These are phyloP conservation scores for Inosperma sp. DNA, from an alignment of 768 basidiomycete genomes.

Conservation along the genomic window DNA sequence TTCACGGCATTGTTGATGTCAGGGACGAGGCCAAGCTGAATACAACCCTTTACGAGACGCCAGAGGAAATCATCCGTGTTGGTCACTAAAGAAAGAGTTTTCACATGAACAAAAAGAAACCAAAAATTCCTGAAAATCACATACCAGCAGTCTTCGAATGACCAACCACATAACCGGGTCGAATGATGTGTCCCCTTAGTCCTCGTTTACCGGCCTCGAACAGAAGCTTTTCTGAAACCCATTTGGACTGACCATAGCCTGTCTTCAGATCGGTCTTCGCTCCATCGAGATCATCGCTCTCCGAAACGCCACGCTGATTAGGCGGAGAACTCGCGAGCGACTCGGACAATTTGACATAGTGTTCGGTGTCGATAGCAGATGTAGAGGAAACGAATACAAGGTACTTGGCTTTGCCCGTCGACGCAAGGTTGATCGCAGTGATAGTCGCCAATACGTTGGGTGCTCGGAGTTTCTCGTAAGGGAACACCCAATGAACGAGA, in stretches of 20 bases:
- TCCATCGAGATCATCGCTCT: constrained; percentile 85
- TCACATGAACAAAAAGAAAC: not conserved
- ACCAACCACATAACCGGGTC: constrained; percentile 95
- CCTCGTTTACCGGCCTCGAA: constrained; percentile 89
- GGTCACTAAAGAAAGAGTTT: constrained; percentile 55
- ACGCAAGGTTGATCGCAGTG: constrained; percentile 75
- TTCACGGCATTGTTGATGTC: constrained; percentile 98
- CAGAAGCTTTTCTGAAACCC: constrained; percentile 94
- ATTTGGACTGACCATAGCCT: constrained; percentile 97
- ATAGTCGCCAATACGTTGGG: constrained; percentile 93
- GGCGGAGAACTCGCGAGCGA: constrained; percentile 41
- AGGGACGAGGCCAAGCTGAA: constrained; percentile 93
- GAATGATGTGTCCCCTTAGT: constrained; percentile 76
- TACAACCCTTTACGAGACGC: constrained; percentile 97
- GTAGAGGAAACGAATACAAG: constrained; percentile 94
- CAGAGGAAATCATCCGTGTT: constrained; percentile 99
- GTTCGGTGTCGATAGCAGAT: constrained; percentile 86
- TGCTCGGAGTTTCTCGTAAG: constrained; percentile 86
- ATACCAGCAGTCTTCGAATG: constrained; percentile 82
- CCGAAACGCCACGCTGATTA: constrained; percentile 67
- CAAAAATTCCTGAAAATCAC: constrained; percentile 19
- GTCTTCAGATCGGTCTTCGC: constrained; percentile 71
- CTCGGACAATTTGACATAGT: constrained; percentile 87
- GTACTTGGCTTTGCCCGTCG: constrained; percentile 66
- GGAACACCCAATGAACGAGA: constrained; percentile 99